Evolutionary conservation across 192 early-diverging fungal species (phyloP).

Genomic region (Chytriomyces hyalinus): DNA sequence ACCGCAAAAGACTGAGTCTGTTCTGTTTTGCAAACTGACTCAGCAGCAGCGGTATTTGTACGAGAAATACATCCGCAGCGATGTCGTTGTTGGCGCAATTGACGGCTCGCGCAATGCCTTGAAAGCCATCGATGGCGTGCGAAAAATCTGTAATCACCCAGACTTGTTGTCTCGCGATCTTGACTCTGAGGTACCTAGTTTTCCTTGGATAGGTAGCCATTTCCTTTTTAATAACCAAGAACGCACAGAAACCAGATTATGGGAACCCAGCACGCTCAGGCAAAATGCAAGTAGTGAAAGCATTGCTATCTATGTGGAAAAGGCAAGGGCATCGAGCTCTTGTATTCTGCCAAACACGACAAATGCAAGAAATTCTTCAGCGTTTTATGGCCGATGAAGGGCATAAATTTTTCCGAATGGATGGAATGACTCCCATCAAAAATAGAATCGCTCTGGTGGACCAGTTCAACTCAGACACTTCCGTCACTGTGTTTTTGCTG

Average conservation of each 20-base stretch:
- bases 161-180: slow-evolving; percentile 63
- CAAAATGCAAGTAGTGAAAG: slow-evolving; percentile 88
- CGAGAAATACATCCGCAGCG: slow-evolving; percentile 70
- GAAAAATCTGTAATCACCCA: slow-evolving; percentile 98
- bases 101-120: slow-evolving; percentile 81
- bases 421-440: slow-evolving; percentile 90
- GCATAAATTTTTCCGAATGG: slow-evolving; percentile 86
- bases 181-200: slow-evolving; percentile 14
- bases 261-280: slow-evolving; percentile 73
- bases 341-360: slow-evolving; percentile 92
- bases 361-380: slow-evolving; percentile 95
- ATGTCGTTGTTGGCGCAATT: slow-evolving; percentile 78
- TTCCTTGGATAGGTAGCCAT: not conserved
- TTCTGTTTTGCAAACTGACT: slow-evolving; percentile 90
- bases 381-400: slow-evolving; percentile 62
- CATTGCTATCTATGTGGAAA: slow-evolving; percentile 86
- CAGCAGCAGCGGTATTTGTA: slow-evolving; percentile 75
- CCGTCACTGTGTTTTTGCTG: slow-evolving; percentile 88
- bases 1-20: slow-evolving; percentile 89
- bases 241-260: slow-evolving; percentile 59
- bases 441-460: slow-evolving; percentile 85
- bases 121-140: slow-evolving; percentile 86
- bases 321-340: slow-evolving; percentile 81
- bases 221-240: not conserved
- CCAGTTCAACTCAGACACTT: slow-evolving; percentile 74